Percentiles rank a stretch among this genome's conserved stretches.
These are phyloP conservation scores for Amaranthus cruentus DNA, from an alignment of 148 eudicot genomes.

Conservation along the genomic window DNA sequence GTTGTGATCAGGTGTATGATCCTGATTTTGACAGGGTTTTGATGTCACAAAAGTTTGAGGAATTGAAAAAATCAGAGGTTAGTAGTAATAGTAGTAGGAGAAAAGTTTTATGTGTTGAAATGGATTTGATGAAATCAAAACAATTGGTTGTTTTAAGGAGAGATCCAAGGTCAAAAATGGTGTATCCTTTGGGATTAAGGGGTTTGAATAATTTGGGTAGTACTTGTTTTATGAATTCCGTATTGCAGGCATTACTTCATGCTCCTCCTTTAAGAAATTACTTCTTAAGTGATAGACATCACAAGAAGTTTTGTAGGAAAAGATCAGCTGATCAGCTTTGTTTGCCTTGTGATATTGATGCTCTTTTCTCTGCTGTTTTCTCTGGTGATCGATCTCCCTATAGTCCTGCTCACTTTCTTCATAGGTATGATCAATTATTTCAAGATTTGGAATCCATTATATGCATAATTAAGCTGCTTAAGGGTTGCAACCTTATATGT, in stretches of 20 bases:
- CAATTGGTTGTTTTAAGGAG: slow-evolving; percentile 21
- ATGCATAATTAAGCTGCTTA: background rate
- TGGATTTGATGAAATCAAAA: slow-evolving; percentile 28
- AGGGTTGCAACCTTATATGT: background rate
- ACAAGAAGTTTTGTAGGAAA: slow-evolving; percentile 42
- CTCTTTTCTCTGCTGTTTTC: slow-evolving; percentile 50
- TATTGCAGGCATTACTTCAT: slow-evolving; percentile 64
- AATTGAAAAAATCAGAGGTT: slow-evolving; percentile 3
- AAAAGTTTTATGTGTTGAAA: slow-evolving; percentile 20
- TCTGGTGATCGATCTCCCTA: slow-evolving; percentile 57
- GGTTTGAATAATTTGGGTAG: slow-evolving; percentile 66
- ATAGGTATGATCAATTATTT: slow-evolving; percentile 32
- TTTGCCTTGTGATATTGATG: slow-evolving; percentile 67
- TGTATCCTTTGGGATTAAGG: slow-evolving; percentile 53
- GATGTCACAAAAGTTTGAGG: slow-evolving; percentile 30
- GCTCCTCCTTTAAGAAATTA: slow-evolving; percentile 61
- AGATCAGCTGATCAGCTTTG: slow-evolving; percentile 41
- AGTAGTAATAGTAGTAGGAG: slow-evolving; percentile 4
- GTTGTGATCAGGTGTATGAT: slow-evolving; percentile 69
- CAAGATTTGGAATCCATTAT: slow-evolving; percentile 2
- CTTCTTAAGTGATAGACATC: slow-evolving; percentile 54
- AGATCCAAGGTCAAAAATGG: slow-evolving; percentile 35
- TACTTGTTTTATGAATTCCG: slow-evolving; percentile 75
- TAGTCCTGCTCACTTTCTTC: slow-evolving; percentile 61
- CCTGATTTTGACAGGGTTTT: slow-evolving; percentile 57